Percentiles rank a stretch among this genome's conserved stretches.
phyloP scores from a whole-genome alignment of 345 rosid genomes.

The Chamaenerion angustifolium region DNA sequence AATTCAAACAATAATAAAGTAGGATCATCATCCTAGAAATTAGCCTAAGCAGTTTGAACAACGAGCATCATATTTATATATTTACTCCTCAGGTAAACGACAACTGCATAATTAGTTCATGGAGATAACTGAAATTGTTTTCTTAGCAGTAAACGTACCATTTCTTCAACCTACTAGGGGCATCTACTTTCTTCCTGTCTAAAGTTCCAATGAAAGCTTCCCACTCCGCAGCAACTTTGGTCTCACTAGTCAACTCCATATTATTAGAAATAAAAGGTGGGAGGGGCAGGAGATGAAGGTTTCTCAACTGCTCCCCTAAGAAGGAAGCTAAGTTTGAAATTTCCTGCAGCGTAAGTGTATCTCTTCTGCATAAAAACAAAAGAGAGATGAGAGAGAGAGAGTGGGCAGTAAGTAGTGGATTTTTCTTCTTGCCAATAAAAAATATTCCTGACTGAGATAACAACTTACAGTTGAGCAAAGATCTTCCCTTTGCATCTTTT shows the following conservation, averaged over 20 bases:
- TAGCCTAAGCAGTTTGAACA: too few species aligned
- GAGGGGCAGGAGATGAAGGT: constrained; percentile 65
- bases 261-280: constrained; percentile 33
- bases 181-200: constrained; percentile 36
- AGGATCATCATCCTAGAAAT: neutral
- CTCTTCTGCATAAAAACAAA: constrained; percentile 59
- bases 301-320: constrained; percentile 64
- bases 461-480: constrained; percentile 78
- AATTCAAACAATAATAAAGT: constrained; percentile 2
- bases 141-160: constrained; percentile 29
- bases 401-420: neutral
- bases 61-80: neutral
- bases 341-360: constrained; percentile 43
- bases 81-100: neutral
- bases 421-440: too few species aligned
- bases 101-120: neutral
- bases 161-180: constrained; percentile 34
- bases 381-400: constrained; percentile 1
- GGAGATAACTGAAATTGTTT: neutral
- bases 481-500: constrained; percentile 87
- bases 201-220: constrained; percentile 36
- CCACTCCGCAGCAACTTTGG: constrained; percentile 60
- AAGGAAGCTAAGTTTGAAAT: constrained; percentile 51
- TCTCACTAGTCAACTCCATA: constrained; percentile 12
- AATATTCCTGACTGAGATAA: neutral